Evolutionary conservation across 2,329 filamentous ascomycete species (phyloP).

Genomic region (Penicillium sp.): DNA sequence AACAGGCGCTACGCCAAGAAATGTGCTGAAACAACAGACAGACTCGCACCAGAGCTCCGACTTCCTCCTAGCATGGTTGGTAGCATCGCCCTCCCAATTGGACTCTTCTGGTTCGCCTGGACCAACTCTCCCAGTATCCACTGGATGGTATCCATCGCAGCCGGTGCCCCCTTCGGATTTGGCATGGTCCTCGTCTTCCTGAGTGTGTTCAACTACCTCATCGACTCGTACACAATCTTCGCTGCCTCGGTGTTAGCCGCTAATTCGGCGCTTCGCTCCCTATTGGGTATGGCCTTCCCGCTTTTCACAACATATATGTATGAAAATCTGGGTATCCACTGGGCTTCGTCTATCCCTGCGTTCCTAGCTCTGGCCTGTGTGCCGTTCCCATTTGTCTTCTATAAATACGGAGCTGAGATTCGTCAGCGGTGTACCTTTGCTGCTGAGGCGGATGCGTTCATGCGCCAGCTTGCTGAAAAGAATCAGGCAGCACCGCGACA

Average conservation of each 20-base stretch:
- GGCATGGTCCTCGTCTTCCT: constrained; percentile 44
- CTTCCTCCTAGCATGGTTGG: constrained; percentile 52
- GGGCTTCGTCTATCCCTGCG: constrained; percentile 46
- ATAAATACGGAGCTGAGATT: constrained; percentile 38
- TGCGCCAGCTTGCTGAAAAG: constrained; percentile 23
- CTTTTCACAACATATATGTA: constrained; percentile 50
- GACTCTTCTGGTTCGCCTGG: constrained; percentile 62
- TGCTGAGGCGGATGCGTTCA: constrained; percentile 34
- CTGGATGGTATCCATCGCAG: constrained; percentile 39
- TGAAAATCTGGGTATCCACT: constrained; percentile 45
- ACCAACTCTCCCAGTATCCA: constrained; percentile 49
- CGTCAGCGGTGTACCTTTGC: constrained; percentile 40
- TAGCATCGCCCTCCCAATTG: constrained; percentile 52
- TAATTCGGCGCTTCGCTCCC: constrained; percentile 45
- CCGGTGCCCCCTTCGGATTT: constrained; percentile 40
- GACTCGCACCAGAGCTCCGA: constrained; percentile 55
- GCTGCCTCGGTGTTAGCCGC: constrained; percentile 43
- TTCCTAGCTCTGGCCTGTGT: constrained; percentile 45
- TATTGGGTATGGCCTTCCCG: constrained; percentile 48
- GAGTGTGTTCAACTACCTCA: constrained; percentile 42
- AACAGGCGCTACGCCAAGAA: constrained; percentile 35
- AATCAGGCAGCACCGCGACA: constrained; percentile 13
- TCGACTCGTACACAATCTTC: constrained; percentile 44
- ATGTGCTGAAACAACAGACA: constrained; percentile 20
- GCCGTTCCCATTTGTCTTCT: constrained; percentile 44